phyloP scores from a whole-genome alignment of 495 filamentous ascomycete species.

The Immersiella caudata region DNA sequence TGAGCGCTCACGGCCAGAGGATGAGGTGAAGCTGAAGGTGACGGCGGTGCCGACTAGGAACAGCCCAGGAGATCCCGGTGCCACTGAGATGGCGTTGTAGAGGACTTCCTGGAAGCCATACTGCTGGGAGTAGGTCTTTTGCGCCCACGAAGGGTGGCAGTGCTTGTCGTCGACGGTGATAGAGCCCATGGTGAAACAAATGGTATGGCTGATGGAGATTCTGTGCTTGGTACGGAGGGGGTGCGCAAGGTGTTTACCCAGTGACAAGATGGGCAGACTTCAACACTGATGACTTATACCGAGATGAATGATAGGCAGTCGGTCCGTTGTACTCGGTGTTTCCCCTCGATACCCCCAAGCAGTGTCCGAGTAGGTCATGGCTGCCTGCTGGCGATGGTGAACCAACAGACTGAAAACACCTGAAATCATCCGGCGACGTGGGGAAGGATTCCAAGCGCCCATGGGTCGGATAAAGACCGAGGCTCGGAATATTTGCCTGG shows the following conservation, averaged over 20 bases:
- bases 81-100: slow-evolving; percentile 18
- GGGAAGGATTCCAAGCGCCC: too few relatives aligned
- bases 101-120: slow-evolving; percentile 22
- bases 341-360: background rate
- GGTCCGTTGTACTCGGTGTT: too few relatives aligned
- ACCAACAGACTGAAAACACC: too few relatives aligned
- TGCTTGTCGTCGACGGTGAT: background rate
- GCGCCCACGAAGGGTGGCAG: background rate
- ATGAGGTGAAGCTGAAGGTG: slow-evolving; percentile 9
- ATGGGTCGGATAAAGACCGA: too few relatives aligned
- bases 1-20: background rate
- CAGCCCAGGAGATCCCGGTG: slow-evolving; percentile 16
- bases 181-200: background rate
- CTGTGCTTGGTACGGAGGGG: too few relatives aligned
- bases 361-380: background rate
- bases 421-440: too few relatives aligned
- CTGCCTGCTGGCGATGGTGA: too few relatives aligned
- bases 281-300: background rate
- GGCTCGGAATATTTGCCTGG: too few relatives aligned
- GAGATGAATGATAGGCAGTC: too few relatives aligned
- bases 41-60: slow-evolving; percentile 12
- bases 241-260: too few relatives aligned
- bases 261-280: background rate
- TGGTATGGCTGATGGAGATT: background rate
- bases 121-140: slow-evolving; percentile 10